Percentiles rank a stretch among this genome's conserved stretches.
phyloP scores from a whole-genome alignment of 371 early-diverging fungal species.

The Smittium culicis region DNA sequence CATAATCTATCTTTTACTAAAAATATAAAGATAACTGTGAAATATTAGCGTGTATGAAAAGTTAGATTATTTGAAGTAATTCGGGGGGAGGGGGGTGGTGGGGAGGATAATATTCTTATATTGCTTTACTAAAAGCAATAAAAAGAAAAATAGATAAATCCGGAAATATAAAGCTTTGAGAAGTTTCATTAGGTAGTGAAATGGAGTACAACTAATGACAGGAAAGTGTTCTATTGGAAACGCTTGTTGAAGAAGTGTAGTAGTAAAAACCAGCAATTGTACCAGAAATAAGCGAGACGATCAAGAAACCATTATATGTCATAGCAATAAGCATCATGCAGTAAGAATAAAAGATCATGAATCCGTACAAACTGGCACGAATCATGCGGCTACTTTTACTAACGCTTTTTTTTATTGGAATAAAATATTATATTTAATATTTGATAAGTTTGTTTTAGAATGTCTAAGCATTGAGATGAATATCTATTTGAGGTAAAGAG shows the following conservation, averaged over 20 bases:
- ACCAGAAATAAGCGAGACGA: slow-evolving; percentile 50
- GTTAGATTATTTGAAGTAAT: too few relatives aligned
- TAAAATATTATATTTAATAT: not conserved
- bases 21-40: too few relatives aligned
- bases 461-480: not conserved
- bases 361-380: slow-evolving; percentile 46
- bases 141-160: too few relatives aligned
- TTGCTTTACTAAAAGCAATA: too few relatives aligned
- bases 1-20: too few relatives aligned
- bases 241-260: slow-evolving; percentile 30
- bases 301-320: slow-evolving; percentile 71
- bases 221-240: not conserved
- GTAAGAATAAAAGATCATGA: slow-evolving; percentile 53
- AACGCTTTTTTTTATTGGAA: not conserved
- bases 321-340: slow-evolving; percentile 75
- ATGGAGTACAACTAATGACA: too few relatives aligned
- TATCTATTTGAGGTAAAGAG: too few relatives aligned
- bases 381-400: slow-evolving; percentile 31
- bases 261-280: slow-evolving; percentile 56
- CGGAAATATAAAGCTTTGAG: too few relatives aligned
- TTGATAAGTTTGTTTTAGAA: not conserved
- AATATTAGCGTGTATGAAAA: too few relatives aligned
- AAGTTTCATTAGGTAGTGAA: too few relatives aligned
- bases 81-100: too few relatives aligned
- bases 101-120: too few relatives aligned